Conservation (phyloP, 2,329 filamentous ascomycete genomes). For the Ilyonectria destructans region DNA sequence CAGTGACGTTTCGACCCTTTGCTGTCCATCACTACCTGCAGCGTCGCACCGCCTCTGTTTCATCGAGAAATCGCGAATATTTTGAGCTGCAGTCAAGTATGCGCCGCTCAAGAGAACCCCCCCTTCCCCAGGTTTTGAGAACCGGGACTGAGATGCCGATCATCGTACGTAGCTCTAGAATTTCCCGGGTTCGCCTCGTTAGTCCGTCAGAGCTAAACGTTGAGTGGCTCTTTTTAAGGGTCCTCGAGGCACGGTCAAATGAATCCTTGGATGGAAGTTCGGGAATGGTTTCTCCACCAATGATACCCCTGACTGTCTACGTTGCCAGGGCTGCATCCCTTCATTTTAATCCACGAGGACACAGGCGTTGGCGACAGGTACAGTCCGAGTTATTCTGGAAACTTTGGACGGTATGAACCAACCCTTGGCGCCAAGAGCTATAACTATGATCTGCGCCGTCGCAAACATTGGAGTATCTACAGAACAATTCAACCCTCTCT, state of each 20-base stretch:
- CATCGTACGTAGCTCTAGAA: neutral
- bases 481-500: neutral
- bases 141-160: neutral
- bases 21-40: neutral
- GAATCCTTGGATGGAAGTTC: neutral
- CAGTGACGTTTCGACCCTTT: neutral
- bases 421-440: neutral
- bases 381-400: neutral
- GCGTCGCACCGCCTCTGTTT: neutral
- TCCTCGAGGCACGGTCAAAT: neutral
- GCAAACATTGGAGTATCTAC: neutral
- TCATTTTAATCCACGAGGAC: neutral
- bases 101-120: neutral
- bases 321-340: neutral
- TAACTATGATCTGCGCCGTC: slow-evolving; percentile 2
- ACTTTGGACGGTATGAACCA: neutral
- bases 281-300: neutral
- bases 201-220: neutral
- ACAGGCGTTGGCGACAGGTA: neutral
- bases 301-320: neutral
- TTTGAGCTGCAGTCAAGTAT: neutral
- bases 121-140: slow-evolving; percentile 1
- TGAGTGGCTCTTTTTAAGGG: neutral
- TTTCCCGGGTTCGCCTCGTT: neutral
- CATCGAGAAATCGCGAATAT: neutral